phyloP scores from a whole-genome alignment of 2,329 filamentous ascomycete species.

The Pseudocercospora pini-densiflorae region DNA sequence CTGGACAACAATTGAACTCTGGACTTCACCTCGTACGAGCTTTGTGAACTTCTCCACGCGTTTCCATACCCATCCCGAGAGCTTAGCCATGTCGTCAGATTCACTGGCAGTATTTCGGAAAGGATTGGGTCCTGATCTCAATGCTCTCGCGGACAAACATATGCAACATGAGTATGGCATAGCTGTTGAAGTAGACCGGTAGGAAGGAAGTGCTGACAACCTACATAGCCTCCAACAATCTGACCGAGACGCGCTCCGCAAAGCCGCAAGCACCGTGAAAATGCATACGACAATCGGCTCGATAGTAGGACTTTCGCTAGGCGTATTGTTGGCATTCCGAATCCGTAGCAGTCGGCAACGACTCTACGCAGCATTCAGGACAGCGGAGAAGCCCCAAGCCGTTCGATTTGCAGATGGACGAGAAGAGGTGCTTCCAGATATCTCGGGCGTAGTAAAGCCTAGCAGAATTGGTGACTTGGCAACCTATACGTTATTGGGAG shows the following conservation, averaged over 20 bases:
- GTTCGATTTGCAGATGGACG: conserved; percentile 66
- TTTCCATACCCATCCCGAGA: neutral
- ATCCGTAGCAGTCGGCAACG: conserved; percentile 59
- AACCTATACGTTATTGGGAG: conserved; percentile 65
- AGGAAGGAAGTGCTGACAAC: neutral
- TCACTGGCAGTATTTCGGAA: conserved; percentile 55
- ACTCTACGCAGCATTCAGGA: conserved; percentile 66
- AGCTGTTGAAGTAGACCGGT: neutral
- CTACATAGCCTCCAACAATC: conserved; percentile 52
- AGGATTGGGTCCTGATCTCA: conserved; percentile 55
- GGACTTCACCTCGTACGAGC: conserved; percentile 4
- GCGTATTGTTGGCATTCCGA: conserved; percentile 61
- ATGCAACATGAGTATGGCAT: conserved; percentile 57
- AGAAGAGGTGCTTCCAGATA: conserved; percentile 64
- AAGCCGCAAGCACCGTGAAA: conserved; percentile 60
- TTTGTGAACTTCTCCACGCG: neutral
- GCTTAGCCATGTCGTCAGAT: conserved; percentile 46
- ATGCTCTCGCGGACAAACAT: conserved; percentile 61
- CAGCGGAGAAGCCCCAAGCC: conserved; percentile 64
- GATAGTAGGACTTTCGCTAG: conserved; percentile 63
- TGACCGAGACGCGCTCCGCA: conserved; percentile 63
- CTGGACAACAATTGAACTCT: neutral
- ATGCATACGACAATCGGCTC: conserved; percentile 63
- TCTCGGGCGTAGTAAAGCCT: conserved; percentile 62
- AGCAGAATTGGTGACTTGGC: conserved; percentile 63